phyloP scores from a whole-genome alignment of 352 stramenopile species.

The Globisporangium nagaii region DNA sequence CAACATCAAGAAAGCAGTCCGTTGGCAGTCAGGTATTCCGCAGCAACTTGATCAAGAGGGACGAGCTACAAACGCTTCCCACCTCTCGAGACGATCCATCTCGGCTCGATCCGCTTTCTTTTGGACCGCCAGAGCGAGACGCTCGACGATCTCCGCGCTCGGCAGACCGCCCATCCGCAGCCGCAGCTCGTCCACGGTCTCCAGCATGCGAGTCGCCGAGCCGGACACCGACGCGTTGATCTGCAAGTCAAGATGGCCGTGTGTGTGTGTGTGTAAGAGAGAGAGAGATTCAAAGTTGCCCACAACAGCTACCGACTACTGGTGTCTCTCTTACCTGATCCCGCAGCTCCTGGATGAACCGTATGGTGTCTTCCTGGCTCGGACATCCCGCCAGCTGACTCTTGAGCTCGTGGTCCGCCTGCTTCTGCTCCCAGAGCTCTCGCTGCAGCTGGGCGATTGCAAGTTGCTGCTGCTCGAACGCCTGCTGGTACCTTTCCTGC shows the following conservation, averaged over 20 bases:
- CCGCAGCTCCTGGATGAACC: constrained; percentile 39
- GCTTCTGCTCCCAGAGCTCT: constrained; percentile 35
- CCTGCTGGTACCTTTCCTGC: constrained; percentile 39
- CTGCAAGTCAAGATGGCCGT: too few species aligned
- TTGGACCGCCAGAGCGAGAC: constrained; percentile 32
- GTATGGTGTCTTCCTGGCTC: constrained; percentile 60
- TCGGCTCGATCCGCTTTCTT: constrained; percentile 51
- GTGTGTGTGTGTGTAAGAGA: too few species aligned
- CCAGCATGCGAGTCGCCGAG: constrained; percentile 34
- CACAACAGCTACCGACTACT: neutral
- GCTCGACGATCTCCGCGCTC: constrained; percentile 39
- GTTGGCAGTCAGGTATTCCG: too few species aligned
- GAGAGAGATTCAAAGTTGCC: too few species aligned
- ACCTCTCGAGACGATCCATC: constrained; percentile 41
- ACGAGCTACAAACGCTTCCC: too few species aligned
- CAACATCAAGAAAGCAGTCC: neutral
- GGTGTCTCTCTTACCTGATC: constrained; percentile 48
- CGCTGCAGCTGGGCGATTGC: constrained; percentile 37
- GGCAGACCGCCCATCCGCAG: constrained; percentile 39
- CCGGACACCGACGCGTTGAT: constrained; percentile 31
- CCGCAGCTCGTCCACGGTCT: constrained; percentile 47
- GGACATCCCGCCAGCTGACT: constrained; percentile 40
- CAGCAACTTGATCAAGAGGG: too few species aligned
- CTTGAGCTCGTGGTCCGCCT: constrained; percentile 36
- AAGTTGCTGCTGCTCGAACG: constrained; percentile 28